Evolutionary conservation across 2,329 filamentous ascomycete genomes (phyloP), one percentile per base, ranked within the genome.

Genomic region (Ambrosiella cleistominuta): DNA sequence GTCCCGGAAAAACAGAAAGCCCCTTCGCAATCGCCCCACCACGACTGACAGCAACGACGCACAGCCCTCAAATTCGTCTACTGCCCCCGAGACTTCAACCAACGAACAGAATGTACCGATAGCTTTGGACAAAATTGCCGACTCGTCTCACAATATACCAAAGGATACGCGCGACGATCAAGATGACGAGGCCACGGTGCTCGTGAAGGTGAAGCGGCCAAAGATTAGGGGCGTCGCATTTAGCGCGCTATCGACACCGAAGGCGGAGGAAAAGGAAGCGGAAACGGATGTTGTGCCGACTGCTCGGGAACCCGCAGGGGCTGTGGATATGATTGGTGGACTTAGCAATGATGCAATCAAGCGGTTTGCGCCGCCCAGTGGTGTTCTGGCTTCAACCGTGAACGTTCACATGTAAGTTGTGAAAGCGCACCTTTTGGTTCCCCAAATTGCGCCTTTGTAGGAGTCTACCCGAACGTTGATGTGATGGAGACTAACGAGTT

Each of bases 341-440:
- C 3, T 37, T 13, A 42, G 17, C 47, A 37, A 42, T 42, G 44
- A 58, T 60, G 44, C 59, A 40, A 58, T 58, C 45, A 49, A 51
- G 40, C 80, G 83, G 45, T 91, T 91, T 66, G 81, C 82, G 57
- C 79, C 81, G 60, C 85, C 87, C 68, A 88, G 83, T 0, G 86
- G 86, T 0, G 70, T 82, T 61, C 74, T 83, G 0, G 76, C 78
- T 39, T 82, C 85, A 58, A 68, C 79, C 19, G 76, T 82, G 62
- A 84, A 89, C 68, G 83, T 75, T 70, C 85, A 90, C 72, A 88
- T 91, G 86, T 91, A 77, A 82, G 83, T 80, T 40, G 60, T 53
- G 39, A 36, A 27, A 38, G 44, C 27, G 44, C 27, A 45, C 5
- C 12, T 7, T 38, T 11, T 11, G 35, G 27, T 15, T 27, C 11